Conservation (phyloP, 169 alveolate species). For the Plasmodium gallinaceum region DNA sequence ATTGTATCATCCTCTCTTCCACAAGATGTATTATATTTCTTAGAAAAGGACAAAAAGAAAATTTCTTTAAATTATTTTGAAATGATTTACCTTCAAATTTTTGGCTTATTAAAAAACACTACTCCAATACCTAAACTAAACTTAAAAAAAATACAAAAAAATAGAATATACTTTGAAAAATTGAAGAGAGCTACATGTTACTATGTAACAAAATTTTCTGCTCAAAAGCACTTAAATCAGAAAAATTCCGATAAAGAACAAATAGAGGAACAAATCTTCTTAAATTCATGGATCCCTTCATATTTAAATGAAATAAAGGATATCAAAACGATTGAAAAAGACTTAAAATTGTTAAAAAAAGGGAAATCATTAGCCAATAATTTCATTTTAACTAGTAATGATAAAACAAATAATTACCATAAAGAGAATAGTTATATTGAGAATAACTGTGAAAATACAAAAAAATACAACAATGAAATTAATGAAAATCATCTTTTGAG, state of each 20-base stretch:
- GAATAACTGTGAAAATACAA: constrained; percentile 3
- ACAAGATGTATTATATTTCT: constrained; percentile 32
- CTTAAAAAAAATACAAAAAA: constrained; percentile 31
- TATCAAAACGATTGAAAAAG: constrained; percentile 81
- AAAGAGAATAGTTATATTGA: constrained; percentile 4
- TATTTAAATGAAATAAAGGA: constrained; percentile 84
- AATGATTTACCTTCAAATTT: constrained; percentile 33
- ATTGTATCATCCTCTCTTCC: constrained; percentile 52
- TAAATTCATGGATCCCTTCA: constrained; percentile 87
- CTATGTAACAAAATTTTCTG: constrained; percentile 35
- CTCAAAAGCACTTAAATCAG: constrained; percentile 8
- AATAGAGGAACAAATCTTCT: constrained; percentile 81
- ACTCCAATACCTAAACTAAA: constrained; percentile 50
- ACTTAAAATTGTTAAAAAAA: constrained; percentile 70
- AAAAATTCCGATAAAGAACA: constrained; percentile 34
- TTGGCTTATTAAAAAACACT: constrained; percentile 46
- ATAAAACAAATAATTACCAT: constrained; percentile 1
- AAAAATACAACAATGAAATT: constrained; percentile 8
- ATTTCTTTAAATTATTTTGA: constrained; percentile 27
- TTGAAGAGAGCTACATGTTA: constrained; percentile 61
- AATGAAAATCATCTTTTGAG: neutral
- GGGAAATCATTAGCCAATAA: constrained; percentile 77
- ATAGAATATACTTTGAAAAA: constrained; percentile 58
- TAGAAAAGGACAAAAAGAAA: constrained; percentile 58
- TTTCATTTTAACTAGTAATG: constrained; percentile 31